Evolutionary conservation across 345 rosid genomes (phyloP), one percentile per base, ranked within the genome.

Genomic region (Arabidopsis arenosa): DNA sequence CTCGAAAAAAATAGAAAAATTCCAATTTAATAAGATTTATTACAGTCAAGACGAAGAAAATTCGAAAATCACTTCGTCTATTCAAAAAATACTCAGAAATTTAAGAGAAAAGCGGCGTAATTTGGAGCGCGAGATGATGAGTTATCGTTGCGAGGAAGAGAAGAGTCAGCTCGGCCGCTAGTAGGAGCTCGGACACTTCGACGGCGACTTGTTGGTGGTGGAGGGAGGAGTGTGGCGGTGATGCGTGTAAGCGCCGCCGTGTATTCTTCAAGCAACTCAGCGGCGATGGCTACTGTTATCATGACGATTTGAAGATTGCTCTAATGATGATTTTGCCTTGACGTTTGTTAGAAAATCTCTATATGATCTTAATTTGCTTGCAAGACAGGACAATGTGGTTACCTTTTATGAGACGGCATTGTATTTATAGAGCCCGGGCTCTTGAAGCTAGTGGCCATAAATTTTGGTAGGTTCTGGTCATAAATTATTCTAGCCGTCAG

Each of bases 251-350:
- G 75, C 12, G 79, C 82, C 55, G 36, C 70, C 75, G 82, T 79
- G 72, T 74, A 79, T 69, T 79, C 82, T 55, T 73, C 82, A 51
- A 79, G 79, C 59, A 79, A 74, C 82, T 79, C 75, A 12, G 82
- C 82, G 1, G 79, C 79, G 8, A 79, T 79, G n/a, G 82, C 66
- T 45, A 79, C 75, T 15, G 75, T 74, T 61, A 79, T 79, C 82
- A 79, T 79, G 65, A 45, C 26, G 49, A 4, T 45, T 9, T 68
- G 12, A 33, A 36, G 23, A 33, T 67, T 67, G 72, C 7, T 33
- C 6, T 35, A 39, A 30, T 66, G n/a, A 59, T 41, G 52, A 41
- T 37, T 44, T 63, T 63, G 45, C 21, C 17, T 62, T 59, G 44
- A 59, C 52, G 61, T 18, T 4, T 30, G 21, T 58, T 17, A 6